Conservation (phyloP, 73 alveolate genomes). For the Tetrahymena malaccensis region DNA sequence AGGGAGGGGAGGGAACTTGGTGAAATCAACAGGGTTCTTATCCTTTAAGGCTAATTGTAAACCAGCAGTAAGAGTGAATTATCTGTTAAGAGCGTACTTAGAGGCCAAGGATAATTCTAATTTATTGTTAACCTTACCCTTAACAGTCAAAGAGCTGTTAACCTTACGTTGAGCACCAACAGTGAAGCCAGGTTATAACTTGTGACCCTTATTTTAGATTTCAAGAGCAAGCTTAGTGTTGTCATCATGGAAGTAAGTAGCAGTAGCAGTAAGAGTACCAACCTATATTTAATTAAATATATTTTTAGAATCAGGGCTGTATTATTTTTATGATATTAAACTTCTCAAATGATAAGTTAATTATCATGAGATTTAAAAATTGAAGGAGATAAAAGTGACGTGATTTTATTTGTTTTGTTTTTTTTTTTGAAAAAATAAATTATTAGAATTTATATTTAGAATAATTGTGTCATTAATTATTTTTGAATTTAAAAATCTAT, state of each 20-base stretch:
- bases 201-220: not conserved
- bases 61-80: not conserved
- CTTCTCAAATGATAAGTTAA: not conserved
- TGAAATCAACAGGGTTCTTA: not conserved
- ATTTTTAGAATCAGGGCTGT: not conserved
- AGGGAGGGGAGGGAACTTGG: not conserved
- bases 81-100: not conserved
- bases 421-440: too few relatives aligned
- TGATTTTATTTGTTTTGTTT: not conserved
- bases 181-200: not conserved
- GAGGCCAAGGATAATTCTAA: not conserved
- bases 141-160: not conserved
- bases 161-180: slow-evolving; percentile 1
- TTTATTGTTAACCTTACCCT: not conserved
- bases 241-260: not conserved
- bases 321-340: not conserved
- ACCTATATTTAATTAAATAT: not conserved
- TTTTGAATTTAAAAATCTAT: too few relatives aligned
- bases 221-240: not conserved
- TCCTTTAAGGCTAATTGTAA: not conserved
- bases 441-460: not conserved
- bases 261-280: not conserved
- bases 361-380: not conserved
- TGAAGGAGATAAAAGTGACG: not conserved
- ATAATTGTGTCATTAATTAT: too few relatives aligned